These are phyloP conservation scores for Fusarium sp. DNA, from an alignment of 2,329 filamentous ascomycete species.

Conservation along the genomic window DNA sequence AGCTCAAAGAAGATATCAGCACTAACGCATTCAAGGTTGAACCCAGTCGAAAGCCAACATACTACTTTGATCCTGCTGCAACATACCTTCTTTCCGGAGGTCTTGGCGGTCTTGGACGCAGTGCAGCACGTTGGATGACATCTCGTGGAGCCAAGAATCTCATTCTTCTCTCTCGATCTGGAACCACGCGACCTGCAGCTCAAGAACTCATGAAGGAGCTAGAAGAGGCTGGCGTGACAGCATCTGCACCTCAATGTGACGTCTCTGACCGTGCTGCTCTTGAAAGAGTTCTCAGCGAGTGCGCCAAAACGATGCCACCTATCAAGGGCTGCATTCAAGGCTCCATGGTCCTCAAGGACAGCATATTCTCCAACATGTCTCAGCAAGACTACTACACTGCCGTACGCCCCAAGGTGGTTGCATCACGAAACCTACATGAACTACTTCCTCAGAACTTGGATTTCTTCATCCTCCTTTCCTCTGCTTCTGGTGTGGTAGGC, in stretches of 20 bases:
- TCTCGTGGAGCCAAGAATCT: not conserved
- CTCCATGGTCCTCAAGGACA: conserved; percentile 58
- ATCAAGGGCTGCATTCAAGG: conserved; percentile 56
- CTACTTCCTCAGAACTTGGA: conserved; percentile 47
- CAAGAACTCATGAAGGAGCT: not conserved
- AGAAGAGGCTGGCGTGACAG: conserved; percentile 33
- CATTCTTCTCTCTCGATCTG: not conserved
- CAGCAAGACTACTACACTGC: conserved; percentile 58
- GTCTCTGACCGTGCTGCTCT: conserved; percentile 52
- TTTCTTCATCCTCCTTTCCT: conserved; percentile 66
- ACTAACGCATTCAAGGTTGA: conserved; percentile 28
- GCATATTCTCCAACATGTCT: conserved; percentile 63
- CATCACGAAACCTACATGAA: conserved; percentile 64
- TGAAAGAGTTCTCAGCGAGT: conserved; percentile 36
- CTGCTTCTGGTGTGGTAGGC: conserved; percentile 60
- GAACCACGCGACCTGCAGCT: not conserved
- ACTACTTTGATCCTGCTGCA: conserved; percentile 35
- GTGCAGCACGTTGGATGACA: not conserved
- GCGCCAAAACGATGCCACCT: conserved; percentile 44
- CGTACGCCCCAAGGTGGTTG: conserved; percentile 61
- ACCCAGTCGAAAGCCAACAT: not conserved
- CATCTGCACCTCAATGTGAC: conserved; percentile 56
- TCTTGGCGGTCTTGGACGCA: not conserved
- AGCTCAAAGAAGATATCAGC: too few relatives aligned
- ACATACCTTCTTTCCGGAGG: not conserved